A percentile compares a stretch with the other conserved stretches of the same genome.
Evolutionary conservation across 139 green algal genomes (phyloP).

Genomic region (Chlamydomonas schloesseri): DNA sequence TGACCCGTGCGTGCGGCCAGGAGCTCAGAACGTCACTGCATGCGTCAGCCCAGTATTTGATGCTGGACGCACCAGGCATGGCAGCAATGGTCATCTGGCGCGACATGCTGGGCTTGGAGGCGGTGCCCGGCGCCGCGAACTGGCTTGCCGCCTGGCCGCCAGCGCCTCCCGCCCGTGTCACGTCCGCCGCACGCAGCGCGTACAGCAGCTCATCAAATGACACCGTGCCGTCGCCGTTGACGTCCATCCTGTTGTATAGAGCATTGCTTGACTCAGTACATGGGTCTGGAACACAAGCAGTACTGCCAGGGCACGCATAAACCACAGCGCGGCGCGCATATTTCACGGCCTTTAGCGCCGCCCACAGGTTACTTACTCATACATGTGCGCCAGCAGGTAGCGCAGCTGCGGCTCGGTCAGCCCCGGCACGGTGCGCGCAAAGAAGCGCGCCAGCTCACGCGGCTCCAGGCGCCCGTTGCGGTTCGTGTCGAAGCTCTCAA

Average conservation of each 20-base stretch:
- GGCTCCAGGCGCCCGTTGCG: conserved; percentile 40
- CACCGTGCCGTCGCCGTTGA: conserved; percentile 42
- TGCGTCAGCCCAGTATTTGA: no score
- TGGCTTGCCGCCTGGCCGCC: no score
- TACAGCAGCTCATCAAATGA: conserved; percentile 37
- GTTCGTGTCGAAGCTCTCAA: conserved; percentile 27
- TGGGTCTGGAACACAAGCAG: no score
- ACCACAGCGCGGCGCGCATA: no score
- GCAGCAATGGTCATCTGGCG: background rate
- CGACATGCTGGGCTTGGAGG: background rate
- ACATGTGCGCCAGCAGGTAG: conserved; percentile 42
- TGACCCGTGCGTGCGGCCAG: no score
- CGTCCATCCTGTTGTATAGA: conserved; percentile 48
- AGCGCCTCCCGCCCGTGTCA: background rate
- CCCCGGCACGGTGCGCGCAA: background rate
- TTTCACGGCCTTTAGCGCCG: no score
- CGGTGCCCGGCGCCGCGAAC: no score
- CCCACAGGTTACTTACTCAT: conserved; percentile 25
- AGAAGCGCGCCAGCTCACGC: conserved; percentile 29
- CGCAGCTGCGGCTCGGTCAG: conserved; percentile 21
- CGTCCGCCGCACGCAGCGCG: conserved; percentile 12
- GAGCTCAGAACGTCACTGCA: no score
- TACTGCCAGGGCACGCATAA: no score
- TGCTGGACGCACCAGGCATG: background rate
- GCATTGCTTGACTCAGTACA: no score